Base-by-base conservation (phyloP, 2,329 filamentous ascomycete genomes). In the Xylaria sp. region DNA sequence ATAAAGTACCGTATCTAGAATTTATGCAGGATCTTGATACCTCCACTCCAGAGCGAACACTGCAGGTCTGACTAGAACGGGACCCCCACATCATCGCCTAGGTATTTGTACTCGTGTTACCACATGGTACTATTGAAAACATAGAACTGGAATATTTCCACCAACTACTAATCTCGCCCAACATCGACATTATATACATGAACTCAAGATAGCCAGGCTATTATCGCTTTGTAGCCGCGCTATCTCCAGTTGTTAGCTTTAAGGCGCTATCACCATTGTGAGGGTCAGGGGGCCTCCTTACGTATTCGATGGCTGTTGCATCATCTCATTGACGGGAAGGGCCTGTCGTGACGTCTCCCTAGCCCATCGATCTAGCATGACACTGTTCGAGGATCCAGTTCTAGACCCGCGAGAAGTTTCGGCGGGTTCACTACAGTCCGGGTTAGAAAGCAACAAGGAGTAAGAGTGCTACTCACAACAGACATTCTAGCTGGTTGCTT, bases 321-420 rank as follows among this genome's bases (percentile, higher is more conserved):
- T 73, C 43, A 75, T 71, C 60, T 77, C 76, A 53, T 63, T 72
- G 43, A 76, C 66, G 30, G 76, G 72, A 39, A 77, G 72, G 34
- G 64, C 65, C 30, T 70, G 66, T 10, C 73, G 72, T 46, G 69
- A 65, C n/a, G 70, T 75, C 62, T 75, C 70, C 4, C 63, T 72
- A 23, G 59, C 70, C 75, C 75, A 77, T 58, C 71, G 72, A 53
- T 74, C 68, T 53, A 77, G 53, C 76, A 77, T 77, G 25, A 65
- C 61, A 30, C 48, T 20, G 39, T 43, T 63, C 18, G 67, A 60
- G 12, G 59, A 36, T 50, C 48, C 25, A n/a, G 43, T 57, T 25
- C 52, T 66, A 23, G 56, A 5, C 48, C 45, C n/a, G 30, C 36
- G 45, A n/a, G 68, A 67, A 23, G 64, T 64, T 50, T 69, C 63